Conservation (phyloP, 148 eudicot genomes). For the Persicaria tinctoria region DNA sequence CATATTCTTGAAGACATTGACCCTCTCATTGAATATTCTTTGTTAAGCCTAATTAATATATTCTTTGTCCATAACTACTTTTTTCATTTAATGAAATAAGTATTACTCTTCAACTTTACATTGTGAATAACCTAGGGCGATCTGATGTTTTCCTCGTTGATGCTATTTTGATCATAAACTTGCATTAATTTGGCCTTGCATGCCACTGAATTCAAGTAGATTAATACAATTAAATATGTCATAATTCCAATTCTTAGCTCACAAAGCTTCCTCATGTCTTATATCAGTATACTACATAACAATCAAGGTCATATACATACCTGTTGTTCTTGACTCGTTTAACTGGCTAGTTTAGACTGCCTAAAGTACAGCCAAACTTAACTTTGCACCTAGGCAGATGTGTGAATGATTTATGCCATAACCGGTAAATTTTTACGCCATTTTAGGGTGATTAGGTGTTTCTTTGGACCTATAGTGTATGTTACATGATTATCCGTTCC, state of each 20-base stretch:
- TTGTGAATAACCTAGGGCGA: background rate
- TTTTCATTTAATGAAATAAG: background rate
- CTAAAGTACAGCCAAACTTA: background rate
- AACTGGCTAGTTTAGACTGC: background rate
- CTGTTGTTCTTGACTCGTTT: background rate
- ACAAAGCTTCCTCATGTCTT: background rate
- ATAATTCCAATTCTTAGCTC: background rate
- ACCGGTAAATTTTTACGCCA: background rate
- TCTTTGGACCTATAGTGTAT: background rate
- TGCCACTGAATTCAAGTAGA: background rate
- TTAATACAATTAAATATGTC: background rate
- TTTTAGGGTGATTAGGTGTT: background rate
- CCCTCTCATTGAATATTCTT: no score
- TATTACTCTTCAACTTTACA: background rate
- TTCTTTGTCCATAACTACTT: no score
- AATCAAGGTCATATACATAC: background rate
- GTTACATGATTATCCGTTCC: background rate
- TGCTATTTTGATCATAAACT: background rate
- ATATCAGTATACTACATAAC: background rate
- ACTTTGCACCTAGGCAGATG: background rate
- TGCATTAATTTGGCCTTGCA: background rate
- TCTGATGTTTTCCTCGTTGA: no score
- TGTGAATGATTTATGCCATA: background rate
- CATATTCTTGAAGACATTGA: no score
- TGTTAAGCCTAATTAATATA: no score